Evolutionary conservation across 768 basidiomycete genomes (phyloP), one percentile per base, ranked within the genome.

Genomic region (Mycena chlorophos): DNA sequence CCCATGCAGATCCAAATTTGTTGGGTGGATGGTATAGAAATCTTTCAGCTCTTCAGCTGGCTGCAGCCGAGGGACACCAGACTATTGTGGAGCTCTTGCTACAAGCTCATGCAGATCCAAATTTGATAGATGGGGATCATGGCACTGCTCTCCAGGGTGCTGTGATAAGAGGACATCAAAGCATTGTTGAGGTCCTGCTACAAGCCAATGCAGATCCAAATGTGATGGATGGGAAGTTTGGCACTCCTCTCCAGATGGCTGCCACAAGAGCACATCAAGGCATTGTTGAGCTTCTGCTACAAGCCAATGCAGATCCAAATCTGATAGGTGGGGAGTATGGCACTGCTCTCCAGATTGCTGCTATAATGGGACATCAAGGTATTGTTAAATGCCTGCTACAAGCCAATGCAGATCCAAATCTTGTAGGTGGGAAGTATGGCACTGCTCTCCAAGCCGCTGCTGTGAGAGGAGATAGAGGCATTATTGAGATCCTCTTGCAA

Each of bases 11-110:
- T 3, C 16, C 37, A 5, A 25, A 52, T 23, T 25, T 25, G 26
- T 19, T 3, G 42, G 47, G 23, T 20, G 47, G 46, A 37, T 1
- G 4, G n/a, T 20, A 28, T 42, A 22, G 30, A 30, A 56, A n/a
- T n/a, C n/a, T n/a, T n/a, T n/a, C 54, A 8, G 23, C 54, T 2
- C 49, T 56, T 14, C 49, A 56, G 8, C 47, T n/a, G 2, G 55
- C 49, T 19, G 47, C 29, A 19, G 4, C 1, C 42, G 2, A 29
- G 19, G 55, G 49, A 3, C 26, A 56, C 13, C 23, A 30, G n/a
- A 22, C 34, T 8, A 26, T 40, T 49, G 54, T 38, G 25, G 34
- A 37, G 23, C 49, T 42, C 3, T 38, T 50, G 14, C 34, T 56
- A 38, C n/a, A 37, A 10, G 34, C 34, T n/a, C 34, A 37, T 37